Evolutionary conservation across 148 eudicot species (phyloP), one percentile per base, ranked within the genome.

Genomic region (Talinum fruticosum): DNA sequence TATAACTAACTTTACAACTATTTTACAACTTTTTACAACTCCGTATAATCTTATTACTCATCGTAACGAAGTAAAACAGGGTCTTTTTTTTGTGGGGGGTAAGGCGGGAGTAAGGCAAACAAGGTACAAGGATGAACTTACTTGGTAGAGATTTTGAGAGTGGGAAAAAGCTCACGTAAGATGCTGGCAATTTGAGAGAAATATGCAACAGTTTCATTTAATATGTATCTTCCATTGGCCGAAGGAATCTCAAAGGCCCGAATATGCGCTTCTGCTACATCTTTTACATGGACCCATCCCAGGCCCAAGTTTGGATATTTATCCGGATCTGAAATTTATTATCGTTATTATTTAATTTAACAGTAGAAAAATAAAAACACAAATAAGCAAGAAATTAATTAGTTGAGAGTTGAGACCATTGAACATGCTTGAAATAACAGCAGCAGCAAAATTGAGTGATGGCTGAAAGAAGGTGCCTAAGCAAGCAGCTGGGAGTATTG

Each of bases 401-500:
- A 29, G 26, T 78, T 8, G 15, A 10, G 30, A 84, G 21, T 13
- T 49, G 54, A 32, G 79, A 87, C 90, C 88, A 1, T 74, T 69
- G 15, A 87, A 59, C 34, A 87, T 34, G 64, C 70, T 77, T 37
- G 70, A 76, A 24, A 87, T 10, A 2, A 26, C 62, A 8, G 57
- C 73, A 33, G 77, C 64, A 49, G 80, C 77, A 21, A 15, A 3
- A 47, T 85, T 87, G 61, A 83, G 54, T 8, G 61, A 64, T 28
- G 86, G 84, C 51, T 81, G 90, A 57, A 87, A 75, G 64, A 85
- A 33, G 66, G 90, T 88, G 37, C 90, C 90, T 41, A 87, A 67
- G 35, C 83, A 86, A 64, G 71, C 35, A 66, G 79, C 82, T 6
- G 88, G 90, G 61, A 72, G 66, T 1, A 87, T 69, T 2, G 79